phyloP scores from a whole-genome alignment of 2,329 filamentous ascomycete species.

The Microsporum canis region DNA sequence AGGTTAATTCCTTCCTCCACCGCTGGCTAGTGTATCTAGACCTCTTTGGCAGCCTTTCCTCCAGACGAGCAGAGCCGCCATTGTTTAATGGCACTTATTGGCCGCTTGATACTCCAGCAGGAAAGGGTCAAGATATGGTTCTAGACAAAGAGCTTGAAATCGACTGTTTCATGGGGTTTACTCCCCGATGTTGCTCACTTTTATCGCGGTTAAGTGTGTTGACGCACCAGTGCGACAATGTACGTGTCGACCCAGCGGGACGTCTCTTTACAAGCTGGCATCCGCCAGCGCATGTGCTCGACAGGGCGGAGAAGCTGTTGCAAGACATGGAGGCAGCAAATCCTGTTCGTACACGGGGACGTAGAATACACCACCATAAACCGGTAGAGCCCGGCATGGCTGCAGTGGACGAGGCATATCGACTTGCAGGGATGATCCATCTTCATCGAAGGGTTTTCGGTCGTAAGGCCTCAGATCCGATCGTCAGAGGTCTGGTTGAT shows the following conservation, averaged over 20 bases:
- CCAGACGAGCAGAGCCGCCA: constrained; percentile 44
- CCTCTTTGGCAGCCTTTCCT: constrained; percentile 60
- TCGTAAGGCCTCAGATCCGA: constrained; percentile 43
- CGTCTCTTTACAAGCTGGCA: constrained; percentile 13
- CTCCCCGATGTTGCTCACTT: constrained; percentile 57
- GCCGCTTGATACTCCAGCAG: constrained; percentile 14
- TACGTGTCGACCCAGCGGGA: not conserved
- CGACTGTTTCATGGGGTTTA: constrained; percentile 73
- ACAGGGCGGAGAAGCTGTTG: constrained; percentile 50
- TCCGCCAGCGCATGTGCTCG: constrained; percentile 44
- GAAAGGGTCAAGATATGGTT: constrained; percentile 23
- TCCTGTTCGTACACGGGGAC: constrained; percentile 26
- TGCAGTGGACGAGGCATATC: constrained; percentile 67
- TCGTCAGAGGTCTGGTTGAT: constrained; percentile 52
- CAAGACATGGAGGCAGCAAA: constrained; percentile 47
- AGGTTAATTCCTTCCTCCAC: constrained; percentile 59
- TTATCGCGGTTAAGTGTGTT: constrained; percentile 62
- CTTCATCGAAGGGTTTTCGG: constrained; percentile 62
- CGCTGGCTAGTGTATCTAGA: constrained; percentile 80
- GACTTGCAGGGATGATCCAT: constrained; percentile 67
- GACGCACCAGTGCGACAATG: constrained; percentile 52
- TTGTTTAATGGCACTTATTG: constrained; percentile 42
- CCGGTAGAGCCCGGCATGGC: constrained; percentile 39
- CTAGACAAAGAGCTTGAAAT: constrained; percentile 56
- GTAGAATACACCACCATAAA: constrained; percentile 31